Base-by-base conservation (phyloP, 2,329 filamentous ascomycete genomes). In the Pseudogymnoascus sp. region DNA sequence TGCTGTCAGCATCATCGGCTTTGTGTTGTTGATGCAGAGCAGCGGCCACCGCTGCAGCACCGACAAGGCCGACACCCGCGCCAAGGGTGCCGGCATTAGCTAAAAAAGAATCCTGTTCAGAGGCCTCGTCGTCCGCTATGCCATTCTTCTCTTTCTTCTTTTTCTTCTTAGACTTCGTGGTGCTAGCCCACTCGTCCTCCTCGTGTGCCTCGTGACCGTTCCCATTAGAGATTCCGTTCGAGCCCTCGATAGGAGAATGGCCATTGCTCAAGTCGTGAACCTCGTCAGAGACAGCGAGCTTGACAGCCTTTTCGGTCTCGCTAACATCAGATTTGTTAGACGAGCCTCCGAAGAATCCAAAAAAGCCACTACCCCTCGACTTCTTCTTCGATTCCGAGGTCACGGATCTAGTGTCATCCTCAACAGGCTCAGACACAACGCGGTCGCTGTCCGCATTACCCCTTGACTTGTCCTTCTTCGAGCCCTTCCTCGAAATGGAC, bases 81-180 rank as follows among this genome's bases (percentile, higher is more conserved):
- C 85, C 85, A 84, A 83, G 79, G 81, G 81, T 87, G 82, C 79
- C 85, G 85, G 85, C 83, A 81, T 83, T 85, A 87, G 77, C 85
- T 87, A 87, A 87, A 87, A 88, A 87, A 87, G 84, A 84, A 77
- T 81, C 75, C 75, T 78, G 77, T 62, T 72, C 71, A 16, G 69
- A 69, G 65, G 70, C 69, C 41, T 65, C 63, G 63, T 67, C 70
- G 61, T 64, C 68, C 60, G 67, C 70, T 65, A 67, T 68, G n/a
- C 69, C 70, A 60, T 67, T 65, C 45, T 67, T 69, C 62, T 72
- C 71, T 36, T 66, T 43, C 65, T 70, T 65, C 36, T 62, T 72
- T 61, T 66, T 71, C 45, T 72, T 62, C 31, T 62, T 45, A 19
- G 51, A 57, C 51, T 57, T 57, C 7, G 51, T 54, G 48, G 48